Percentiles rank a stretch among this genome's conserved stretches.
These are phyloP conservation scores for Daedaleopsis sinensis DNA, from an alignment of 768 basidiomycete genomes.

Conservation along the genomic window DNA sequence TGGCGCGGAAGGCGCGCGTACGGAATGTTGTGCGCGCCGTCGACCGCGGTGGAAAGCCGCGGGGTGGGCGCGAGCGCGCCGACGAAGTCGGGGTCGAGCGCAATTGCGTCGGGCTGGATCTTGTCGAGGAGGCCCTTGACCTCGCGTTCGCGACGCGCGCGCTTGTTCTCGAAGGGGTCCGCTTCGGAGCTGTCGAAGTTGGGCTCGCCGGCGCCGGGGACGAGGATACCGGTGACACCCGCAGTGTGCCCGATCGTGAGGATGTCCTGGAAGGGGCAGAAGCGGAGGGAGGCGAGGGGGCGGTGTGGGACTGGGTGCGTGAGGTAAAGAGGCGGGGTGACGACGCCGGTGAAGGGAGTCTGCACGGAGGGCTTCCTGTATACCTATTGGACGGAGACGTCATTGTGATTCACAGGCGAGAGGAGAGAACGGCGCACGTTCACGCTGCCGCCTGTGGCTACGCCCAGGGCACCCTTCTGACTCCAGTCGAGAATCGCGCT, in stretches of 20 bases:
- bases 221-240: constrained; percentile 83
- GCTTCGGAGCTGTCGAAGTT: constrained; percentile 94
- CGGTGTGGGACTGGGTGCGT: constrained; percentile 84
- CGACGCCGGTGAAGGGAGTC: constrained; percentile 47
- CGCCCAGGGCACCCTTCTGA: constrained; percentile 78
- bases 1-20: constrained; percentile 78
- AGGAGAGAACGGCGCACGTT: constrained; percentile 55
- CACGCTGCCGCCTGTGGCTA: constrained; percentile 81
- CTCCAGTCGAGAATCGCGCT: constrained; percentile 82
- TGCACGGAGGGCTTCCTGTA: constrained; percentile 74
- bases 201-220: constrained; percentile 92
- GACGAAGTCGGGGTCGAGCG: constrained; percentile 76
- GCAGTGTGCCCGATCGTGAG: constrained; percentile 76
- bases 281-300: constrained; percentile 76
- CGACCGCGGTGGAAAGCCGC: constrained; percentile 55
- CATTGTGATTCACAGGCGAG: background rate
- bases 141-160: constrained; percentile 84
- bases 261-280: constrained; percentile 88
- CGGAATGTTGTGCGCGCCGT: constrained; percentile 51
- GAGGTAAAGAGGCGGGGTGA: constrained; percentile 81
- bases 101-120: constrained; percentile 93
- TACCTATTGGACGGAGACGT: constrained; percentile 47
- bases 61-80: constrained; percentile 67
- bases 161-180: constrained; percentile 91
- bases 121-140: constrained; percentile 88